Conservation (phyloP, 257 asterid genomes). For the Solanum lycopersicoides region DNA sequence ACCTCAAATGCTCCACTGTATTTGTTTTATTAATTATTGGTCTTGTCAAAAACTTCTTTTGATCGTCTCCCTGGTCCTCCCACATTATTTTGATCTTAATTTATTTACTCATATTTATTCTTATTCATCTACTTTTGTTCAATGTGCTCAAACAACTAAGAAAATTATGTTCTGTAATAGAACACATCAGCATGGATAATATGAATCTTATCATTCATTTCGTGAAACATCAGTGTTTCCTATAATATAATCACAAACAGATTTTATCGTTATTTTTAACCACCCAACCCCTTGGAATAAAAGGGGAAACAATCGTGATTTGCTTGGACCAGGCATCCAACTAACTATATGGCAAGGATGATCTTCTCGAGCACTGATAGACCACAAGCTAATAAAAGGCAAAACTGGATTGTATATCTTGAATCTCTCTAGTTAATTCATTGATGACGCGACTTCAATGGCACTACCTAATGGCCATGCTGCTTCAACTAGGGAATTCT, state of each 20-base stretch:
- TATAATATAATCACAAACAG: not conserved
- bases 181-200: not conserved
- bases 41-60: not conserved
- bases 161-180: not conserved
- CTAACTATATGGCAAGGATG: not conserved
- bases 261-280: not conserved
- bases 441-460: conserved; percentile 28
- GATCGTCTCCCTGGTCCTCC: not conserved
- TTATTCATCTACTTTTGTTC: not conserved
- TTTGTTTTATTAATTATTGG: not conserved
- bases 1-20: not conserved
- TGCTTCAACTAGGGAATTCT: conserved; percentile 30
- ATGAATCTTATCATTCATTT: not conserved
- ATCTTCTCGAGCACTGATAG: not conserved
- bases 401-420: not conserved
- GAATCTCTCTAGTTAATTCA: not conserved
- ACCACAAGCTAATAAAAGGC: not conserved
- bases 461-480: conserved; percentile 48
- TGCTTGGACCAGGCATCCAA: not conserved
- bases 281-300: not conserved
- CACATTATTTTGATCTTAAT: not conserved
- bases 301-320: not conserved
- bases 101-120: not conserved
- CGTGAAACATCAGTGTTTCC: not conserved
- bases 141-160: not conserved